Percentiles rank a stretch among this genome's conserved stretches.
These are phyloP conservation scores for Colletotrichum agaves DNA, from an alignment of 2,329 filamentous ascomycete species.

Conservation along the genomic window DNA sequence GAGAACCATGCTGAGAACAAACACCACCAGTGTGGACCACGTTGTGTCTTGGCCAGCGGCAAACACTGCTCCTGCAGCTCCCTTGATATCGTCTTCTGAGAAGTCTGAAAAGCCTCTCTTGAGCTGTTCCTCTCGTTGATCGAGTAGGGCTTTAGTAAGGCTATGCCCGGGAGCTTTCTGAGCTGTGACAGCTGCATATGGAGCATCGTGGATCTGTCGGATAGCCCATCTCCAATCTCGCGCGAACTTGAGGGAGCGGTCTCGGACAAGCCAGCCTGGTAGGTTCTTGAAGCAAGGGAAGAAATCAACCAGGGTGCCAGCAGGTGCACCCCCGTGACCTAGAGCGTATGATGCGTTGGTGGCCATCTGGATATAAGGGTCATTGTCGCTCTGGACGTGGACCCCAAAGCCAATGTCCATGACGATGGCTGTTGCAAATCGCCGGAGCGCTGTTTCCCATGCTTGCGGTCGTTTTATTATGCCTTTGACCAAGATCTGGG, in stretches of 20 bases:
- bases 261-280: constrained; percentile 48
- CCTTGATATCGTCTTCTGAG: constrained; percentile 56
- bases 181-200: constrained; percentile 45
- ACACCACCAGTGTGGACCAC: constrained; percentile 49
- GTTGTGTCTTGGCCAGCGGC: constrained; percentile 60
- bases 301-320: constrained; percentile 57
- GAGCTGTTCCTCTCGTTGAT: constrained; percentile 41
- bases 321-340: constrained; percentile 48
- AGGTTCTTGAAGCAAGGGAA: constrained; percentile 57
- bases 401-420: constrained; percentile 57
- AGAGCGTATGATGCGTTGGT: constrained; percentile 40
- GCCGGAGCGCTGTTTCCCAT: constrained; percentile 51
- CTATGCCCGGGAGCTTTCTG: constrained; percentile 1
- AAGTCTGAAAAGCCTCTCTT: constrained; percentile 48
- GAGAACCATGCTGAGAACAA: constrained; percentile 31
- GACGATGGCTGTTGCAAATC: constrained; percentile 54
- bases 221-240: constrained; percentile 47
- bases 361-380: constrained; percentile 47
- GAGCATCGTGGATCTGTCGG: constrained; percentile 54
- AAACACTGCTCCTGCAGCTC: constrained; percentile 58
- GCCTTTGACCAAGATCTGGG: constrained; percentile 42
- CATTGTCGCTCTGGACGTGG: constrained; percentile 47
- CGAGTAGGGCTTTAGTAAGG: constrained; percentile 42
- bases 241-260: constrained; percentile 45
- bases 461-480: constrained; percentile 46